Evolutionary conservation across 2,329 filamentous ascomycete genomes (phyloP).

Genomic region (Lachnellula arida): DNA sequence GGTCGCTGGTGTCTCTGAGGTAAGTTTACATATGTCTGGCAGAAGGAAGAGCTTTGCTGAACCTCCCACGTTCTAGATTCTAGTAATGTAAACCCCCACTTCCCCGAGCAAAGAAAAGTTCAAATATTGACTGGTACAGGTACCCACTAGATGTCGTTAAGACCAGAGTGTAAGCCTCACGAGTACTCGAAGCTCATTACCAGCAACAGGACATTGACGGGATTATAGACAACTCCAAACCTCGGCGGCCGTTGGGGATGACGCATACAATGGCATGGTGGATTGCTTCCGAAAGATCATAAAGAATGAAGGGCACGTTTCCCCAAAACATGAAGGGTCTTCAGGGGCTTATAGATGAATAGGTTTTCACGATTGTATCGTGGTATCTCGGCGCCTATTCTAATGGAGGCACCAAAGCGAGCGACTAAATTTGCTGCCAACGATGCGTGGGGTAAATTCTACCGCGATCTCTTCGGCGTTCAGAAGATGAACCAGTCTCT

Average conservation of each 20-base stretch:
- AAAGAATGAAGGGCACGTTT: conserved; percentile 79
- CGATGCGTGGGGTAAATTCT: conserved; percentile 95
- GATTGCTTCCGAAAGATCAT: conserved; percentile 99
- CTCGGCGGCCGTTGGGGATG: conserved; percentile 65
- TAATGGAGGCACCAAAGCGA: conserved; percentile 96
- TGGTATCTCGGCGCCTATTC: conserved; percentile 89
- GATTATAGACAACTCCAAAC: conserved; percentile 75
- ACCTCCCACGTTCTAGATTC: conserved; percentile 54
- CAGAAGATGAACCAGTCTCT: conserved; percentile 87
- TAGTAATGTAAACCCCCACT: conserved; percentile 65
- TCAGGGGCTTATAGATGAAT: conserved; percentile 10
- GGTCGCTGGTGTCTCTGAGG: conserved; percentile 96
- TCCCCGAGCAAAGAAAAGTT: conserved; percentile 4
- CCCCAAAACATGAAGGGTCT: background rate
- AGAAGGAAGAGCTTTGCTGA: conserved; percentile 11
- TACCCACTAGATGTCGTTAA: conserved; percentile 98
- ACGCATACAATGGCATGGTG: conserved; percentile 93
- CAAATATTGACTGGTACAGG: conserved; percentile 48
- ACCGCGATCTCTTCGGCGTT: conserved; percentile 79
- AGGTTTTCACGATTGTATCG: conserved; percentile 90
- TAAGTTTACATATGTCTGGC: conserved; percentile 43
- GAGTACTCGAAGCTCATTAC: background rate
- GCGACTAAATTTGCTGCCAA: conserved; percentile 99
- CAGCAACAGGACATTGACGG: conserved; percentile 10
- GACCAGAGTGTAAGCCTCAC: conserved; percentile 75